Evolutionary conservation across 2,329 filamentous ascomycete genomes (phyloP), one percentile per base, ranked within the genome.

Genomic region (Aaosphaeria arxii): DNA sequence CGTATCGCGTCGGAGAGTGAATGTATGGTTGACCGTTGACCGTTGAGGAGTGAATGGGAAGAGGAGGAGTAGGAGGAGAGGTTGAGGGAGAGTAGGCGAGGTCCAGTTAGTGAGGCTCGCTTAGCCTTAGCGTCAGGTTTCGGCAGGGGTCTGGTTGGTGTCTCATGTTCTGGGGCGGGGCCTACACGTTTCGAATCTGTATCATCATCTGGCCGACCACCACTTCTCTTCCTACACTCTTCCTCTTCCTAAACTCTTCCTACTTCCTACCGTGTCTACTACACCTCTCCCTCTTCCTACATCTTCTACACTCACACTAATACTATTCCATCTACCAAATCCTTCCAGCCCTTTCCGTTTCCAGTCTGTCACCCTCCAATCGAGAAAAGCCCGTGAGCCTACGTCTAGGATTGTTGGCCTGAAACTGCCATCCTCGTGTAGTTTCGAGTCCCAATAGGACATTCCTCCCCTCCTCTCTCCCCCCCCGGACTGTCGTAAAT

Each of bases 371-470:
- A 9, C n/a, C 33, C 33, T 9, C 33, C 33, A n/a, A 24, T 24
- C 17, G 17, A 24, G 17, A 24, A 24, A 24, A 24, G 17, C 17
- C 17, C 17, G 17, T 24, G 17, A 24, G 17, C 17, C 17, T 24
- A 24, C 17, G 17, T 24, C 17, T 24, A 24, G 17, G 17, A 24
- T 24, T n/a, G 33, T 36, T 36, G 9, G 33, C 50, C 58, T 58
- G 56, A 58, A 57, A 56, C 56, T 48, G 48, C 47, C 40, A 36
- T 47, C 46, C 43, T 44, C 42, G 47, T 48, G 33, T 49, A 53
- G 51, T 54, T 56, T 57, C 57, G 52, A 44, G 49, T 59, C 57
- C 55, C 57, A 58, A 56, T 54, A 54, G 57, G 44, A 50, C 50
- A 55, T 40, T 42, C 42, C 39, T 38, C 49, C 47, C 54, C 43